phyloP scores from a whole-genome alignment of 306 rosid species.

The Quercus rubra region DNA sequence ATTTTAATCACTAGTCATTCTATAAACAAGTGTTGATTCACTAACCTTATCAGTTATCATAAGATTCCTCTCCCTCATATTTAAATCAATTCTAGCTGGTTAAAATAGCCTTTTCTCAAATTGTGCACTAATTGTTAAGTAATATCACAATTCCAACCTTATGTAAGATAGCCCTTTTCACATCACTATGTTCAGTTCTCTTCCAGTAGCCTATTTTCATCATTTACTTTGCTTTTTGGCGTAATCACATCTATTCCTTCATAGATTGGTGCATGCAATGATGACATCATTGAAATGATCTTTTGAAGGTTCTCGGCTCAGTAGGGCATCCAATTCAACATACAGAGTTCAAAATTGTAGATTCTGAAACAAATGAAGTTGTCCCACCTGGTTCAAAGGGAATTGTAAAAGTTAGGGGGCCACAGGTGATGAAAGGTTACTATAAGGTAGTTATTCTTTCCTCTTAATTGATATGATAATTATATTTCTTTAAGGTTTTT shows the following conservation, averaged over 20 bases:
- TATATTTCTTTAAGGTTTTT: neutral
- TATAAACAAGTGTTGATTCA: neutral
- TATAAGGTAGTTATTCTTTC: conserved; percentile 60
- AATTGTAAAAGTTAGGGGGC: conserved; percentile 71
- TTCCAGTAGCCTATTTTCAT: conserved; percentile 6
- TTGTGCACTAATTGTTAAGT: conserved; percentile 1
- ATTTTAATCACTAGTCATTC: neutral
- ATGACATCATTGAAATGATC: conserved; percentile 33
- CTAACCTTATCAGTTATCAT: neutral
- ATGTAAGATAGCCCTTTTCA: neutral
- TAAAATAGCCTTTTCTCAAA: neutral
- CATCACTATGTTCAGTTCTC: conserved; percentile 2
- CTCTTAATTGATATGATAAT: neutral
- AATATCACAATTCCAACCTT: conserved; percentile 14
- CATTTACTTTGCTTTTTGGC: conserved; percentile 10
- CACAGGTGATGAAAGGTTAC: conserved; percentile 91
- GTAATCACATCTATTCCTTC: conserved; percentile 13
- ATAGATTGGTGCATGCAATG: conserved; percentile 28
- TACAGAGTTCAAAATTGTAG: conserved; percentile 71
- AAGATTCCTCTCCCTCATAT: neutral
- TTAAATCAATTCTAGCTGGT: conserved; percentile 7
- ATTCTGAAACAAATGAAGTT: conserved; percentile 65
- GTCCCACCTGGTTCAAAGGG: conserved; percentile 87
- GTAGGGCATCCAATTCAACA: conserved; percentile 78
- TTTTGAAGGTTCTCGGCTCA: conserved; percentile 92